A percentile compares a stretch with the other conserved stretches of the same genome.
phyloP scores from a whole-genome alignment of 768 basidiomycete species.

The Leccinum subgranulosum region DNA sequence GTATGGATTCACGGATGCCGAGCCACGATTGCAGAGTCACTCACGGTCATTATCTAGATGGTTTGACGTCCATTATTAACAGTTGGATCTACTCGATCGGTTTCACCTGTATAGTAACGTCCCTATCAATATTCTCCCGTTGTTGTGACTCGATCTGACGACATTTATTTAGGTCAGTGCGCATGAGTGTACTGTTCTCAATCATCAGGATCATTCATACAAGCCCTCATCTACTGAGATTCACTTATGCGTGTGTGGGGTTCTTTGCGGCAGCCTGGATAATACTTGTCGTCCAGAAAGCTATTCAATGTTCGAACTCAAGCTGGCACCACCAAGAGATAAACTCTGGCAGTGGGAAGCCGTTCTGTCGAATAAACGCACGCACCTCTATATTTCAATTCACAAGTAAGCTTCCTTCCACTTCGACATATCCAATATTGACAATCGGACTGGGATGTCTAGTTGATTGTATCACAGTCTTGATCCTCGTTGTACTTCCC shows the following conservation, averaged over 20 bases:
- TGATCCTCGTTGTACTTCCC: slow-evolving; percentile 18
- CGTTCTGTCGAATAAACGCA: slow-evolving; percentile 6
- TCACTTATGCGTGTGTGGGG: slow-evolving; percentile 7
- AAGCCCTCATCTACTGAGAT: slow-evolving; percentile 1
- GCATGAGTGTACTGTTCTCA: slow-evolving; percentile 20
- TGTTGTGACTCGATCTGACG: neutral
- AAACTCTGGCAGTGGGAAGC: neutral
- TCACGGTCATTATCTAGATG: slow-evolving; percentile 2
- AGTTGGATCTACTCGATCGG: slow-evolving; percentile 10
- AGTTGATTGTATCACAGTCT: slow-evolving; percentile 18
- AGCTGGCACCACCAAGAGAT: slow-evolving; percentile 6
- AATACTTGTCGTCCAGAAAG: slow-evolving; percentile 5
- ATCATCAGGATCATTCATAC: slow-evolving; percentile 15
- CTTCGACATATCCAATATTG: neutral
- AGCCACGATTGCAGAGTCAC: neutral
- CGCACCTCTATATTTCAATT: slow-evolving; percentile 13
- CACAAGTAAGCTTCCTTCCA: slow-evolving; percentile 6
- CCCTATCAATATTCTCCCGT: neutral
- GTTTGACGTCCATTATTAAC: slow-evolving; percentile 3
- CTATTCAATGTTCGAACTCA: slow-evolving; percentile 6
- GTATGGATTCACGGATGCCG: slow-evolving; percentile 1
- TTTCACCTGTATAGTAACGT: slow-evolving; percentile 11
- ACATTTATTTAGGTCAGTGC: slow-evolving; percentile 7
- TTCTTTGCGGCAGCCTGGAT: slow-evolving; percentile 8
- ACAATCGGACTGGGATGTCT: neutral